Evolutionary conservation across 2,329 filamentous ascomycete genomes (phyloP), one percentile per base, ranked within the genome.

Genomic region (Apiospora hydei): DNA sequence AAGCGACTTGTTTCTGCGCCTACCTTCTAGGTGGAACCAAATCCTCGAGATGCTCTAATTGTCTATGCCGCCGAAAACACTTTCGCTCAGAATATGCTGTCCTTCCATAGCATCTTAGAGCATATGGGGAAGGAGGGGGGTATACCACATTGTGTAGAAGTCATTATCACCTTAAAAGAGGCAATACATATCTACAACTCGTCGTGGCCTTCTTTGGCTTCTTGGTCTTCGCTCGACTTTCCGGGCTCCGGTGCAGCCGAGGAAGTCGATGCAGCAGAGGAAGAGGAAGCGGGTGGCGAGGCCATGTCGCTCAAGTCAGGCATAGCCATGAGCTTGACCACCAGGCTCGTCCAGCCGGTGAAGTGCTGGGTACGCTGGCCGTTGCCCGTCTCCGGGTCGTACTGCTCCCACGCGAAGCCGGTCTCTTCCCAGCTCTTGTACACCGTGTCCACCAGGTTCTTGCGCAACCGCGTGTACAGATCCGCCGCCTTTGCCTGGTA

Each of bases 341-440:
- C 94, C 83, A 98, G 85, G 81, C 94, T 98, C n/a, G 96, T 99
- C 96, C 96, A 99, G 69, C 96, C 96, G 0, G 96, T 98, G 81
- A 99, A 99, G 83, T 98, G 96, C 86, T 98, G 95, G 6, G 95
- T 98, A 57, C 96, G 89, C 86, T 98, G 96, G n/a, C 96, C 96
- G 70, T 89, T 89, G 66, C 96, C 96, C 4, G 94, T 97, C 77
- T 98, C 94, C 0, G 95, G 94, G 81, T 97, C 94, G 82, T 98
- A 99, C 84, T 99, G 96, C 84, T 99, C 96, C 96, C 96, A 99
- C 0, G 96, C 96, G 81, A 98, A 98, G 24, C 96, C 96, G 0
- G 96, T 98, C 79, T 94, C 90, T 80, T 92, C 87, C 96, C 96
- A 99, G 81, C 91, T 92, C 72, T 91, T 89, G 85, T 93, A 98